A percentile compares a stretch with the other conserved stretches of the same genome.
Conservation (phyloP, 1,284 basidiomycete species). For the Phlebopus sp. region DNA sequence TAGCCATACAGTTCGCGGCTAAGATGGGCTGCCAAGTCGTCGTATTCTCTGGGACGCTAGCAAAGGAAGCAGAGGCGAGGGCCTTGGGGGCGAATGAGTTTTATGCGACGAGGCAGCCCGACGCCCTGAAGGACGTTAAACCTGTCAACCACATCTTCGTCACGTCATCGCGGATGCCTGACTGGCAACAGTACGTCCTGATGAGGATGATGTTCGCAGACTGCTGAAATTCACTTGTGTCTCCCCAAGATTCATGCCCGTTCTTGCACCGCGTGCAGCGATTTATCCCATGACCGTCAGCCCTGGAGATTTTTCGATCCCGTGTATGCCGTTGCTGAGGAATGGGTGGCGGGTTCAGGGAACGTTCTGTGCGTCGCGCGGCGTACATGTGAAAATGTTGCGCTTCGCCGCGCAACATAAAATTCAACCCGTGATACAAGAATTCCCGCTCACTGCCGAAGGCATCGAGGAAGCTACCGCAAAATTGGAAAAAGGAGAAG, state of each 20-base stretch:
- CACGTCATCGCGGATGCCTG: conserved; percentile 10
- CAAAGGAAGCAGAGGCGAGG: conserved; percentile 52
- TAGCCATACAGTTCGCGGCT: conserved; percentile 30
- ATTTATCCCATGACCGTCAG: conserved; percentile 9
- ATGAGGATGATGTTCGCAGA: background rate
- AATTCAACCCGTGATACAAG: conserved; percentile 19
- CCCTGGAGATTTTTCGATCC: conserved; percentile 6
- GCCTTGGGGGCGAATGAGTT: conserved; percentile 46
- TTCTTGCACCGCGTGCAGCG: conserved; percentile 8
- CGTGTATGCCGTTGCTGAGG: conserved; percentile 3
- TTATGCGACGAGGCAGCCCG: conserved; percentile 20
- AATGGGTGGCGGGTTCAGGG: conserved; percentile 14
- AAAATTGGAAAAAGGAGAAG: conserved; percentile 17
- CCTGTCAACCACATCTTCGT: conserved; percentile 18
- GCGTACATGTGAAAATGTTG: conserved; percentile 16
- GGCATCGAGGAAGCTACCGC: conserved; percentile 23
- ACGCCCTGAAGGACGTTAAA: conserved; percentile 15
- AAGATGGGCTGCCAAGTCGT: conserved; percentile 47
- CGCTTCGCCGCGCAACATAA: conserved; percentile 11
- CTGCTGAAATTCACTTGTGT: background rate
- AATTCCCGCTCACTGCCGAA: conserved; percentile 21
- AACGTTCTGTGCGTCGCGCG: conserved; percentile 13
- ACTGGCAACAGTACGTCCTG: conserved; percentile 13
- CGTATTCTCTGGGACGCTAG: conserved; percentile 51
- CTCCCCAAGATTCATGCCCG: conserved; percentile 6